Evolutionary conservation across 2,329 filamentous ascomycete genomes (phyloP).

Genomic region (Atkinsonella texensis): DNA sequence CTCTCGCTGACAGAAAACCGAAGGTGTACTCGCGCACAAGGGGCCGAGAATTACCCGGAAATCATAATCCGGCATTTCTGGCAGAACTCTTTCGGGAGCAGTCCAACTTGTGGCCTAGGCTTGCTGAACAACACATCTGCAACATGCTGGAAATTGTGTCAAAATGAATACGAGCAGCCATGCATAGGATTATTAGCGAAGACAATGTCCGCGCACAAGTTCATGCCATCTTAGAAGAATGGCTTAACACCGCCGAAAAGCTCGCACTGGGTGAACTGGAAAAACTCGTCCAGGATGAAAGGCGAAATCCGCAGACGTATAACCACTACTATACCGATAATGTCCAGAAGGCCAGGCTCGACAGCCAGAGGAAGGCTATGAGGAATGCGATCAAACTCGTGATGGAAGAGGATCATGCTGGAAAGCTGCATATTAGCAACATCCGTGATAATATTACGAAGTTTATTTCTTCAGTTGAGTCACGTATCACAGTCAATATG

Average conservation of each 20-base stretch:
- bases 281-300: slow-evolving; percentile 8
- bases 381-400: slow-evolving; percentile 1
- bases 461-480: slow-evolving; percentile 5
- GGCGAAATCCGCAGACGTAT: slow-evolving; percentile 10
- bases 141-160: slow-evolving; percentile 4
- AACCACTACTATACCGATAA: slow-evolving; percentile 10
- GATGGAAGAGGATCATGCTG: not conserved
- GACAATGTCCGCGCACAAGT: slow-evolving; percentile 3
- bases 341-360: slow-evolving; percentile 7
- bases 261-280: slow-evolving; percentile 6
- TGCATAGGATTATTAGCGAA: not conserved
- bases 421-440: slow-evolving; percentile 6
- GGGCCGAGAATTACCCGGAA: slow-evolving; percentile 12
- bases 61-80: slow-evolving; percentile 8
- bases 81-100: slow-evolving; percentile 11
- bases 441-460: slow-evolving; percentile 2
- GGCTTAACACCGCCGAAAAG: slow-evolving; percentile 4
- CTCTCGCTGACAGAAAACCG: not conserved
- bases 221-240: slow-evolving; percentile 1
- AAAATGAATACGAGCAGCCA: slow-evolving; percentile 4
- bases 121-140: slow-evolving; percentile 7
- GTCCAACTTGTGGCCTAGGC: slow-evolving; percentile 6
- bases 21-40: slow-evolving; percentile 5
- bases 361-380: slow-evolving; percentile 5
- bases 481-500: slow-evolving; percentile 9